phyloP scores from a whole-genome alignment of 306 rosid species.

The Clitoria ternatea region DNA sequence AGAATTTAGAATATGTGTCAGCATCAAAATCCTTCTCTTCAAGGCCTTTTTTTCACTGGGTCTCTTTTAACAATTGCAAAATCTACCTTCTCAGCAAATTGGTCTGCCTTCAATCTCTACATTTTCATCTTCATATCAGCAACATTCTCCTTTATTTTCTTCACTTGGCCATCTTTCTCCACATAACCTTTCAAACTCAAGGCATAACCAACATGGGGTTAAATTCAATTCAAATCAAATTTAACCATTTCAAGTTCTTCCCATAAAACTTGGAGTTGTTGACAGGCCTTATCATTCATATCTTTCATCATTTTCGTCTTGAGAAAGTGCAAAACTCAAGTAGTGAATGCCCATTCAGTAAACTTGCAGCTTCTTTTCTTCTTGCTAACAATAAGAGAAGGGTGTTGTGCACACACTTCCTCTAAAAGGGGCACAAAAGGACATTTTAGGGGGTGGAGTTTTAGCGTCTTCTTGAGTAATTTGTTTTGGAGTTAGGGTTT shows the following conservation, averaged over 20 bases:
- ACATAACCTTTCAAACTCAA: too few relatives aligned
- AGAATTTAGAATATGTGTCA: too few relatives aligned
- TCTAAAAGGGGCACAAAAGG: constrained; percentile 4
- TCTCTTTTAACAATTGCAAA: too few relatives aligned
- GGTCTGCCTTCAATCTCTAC: too few relatives aligned
- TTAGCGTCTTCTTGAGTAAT: background rate
- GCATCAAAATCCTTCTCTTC: too few relatives aligned
- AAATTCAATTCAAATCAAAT: constrained; percentile 19
- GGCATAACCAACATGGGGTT: background rate
- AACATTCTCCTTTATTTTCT: too few relatives aligned
- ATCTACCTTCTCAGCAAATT: too few relatives aligned
- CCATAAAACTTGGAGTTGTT: constrained; percentile 16
- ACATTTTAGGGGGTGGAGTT: too few relatives aligned
- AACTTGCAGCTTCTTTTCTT: background rate
- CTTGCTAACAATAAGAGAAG: background rate
- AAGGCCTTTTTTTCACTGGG: too few relatives aligned
- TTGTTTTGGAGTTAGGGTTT: background rate
- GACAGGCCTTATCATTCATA: background rate
- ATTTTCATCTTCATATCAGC: too few relatives aligned
- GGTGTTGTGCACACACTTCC: constrained; percentile 2
- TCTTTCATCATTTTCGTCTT: constrained; percentile 12
- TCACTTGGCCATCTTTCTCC: too few relatives aligned
- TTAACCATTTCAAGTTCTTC: constrained; percentile 10
- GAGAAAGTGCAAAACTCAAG: constrained; percentile 19
- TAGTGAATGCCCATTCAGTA: constrained; percentile 12